Evolutionary conservation across 768 basidiomycete species (phyloP), one percentile per base, ranked within the genome.

Genomic region (Lenzites betulinus): DNA sequence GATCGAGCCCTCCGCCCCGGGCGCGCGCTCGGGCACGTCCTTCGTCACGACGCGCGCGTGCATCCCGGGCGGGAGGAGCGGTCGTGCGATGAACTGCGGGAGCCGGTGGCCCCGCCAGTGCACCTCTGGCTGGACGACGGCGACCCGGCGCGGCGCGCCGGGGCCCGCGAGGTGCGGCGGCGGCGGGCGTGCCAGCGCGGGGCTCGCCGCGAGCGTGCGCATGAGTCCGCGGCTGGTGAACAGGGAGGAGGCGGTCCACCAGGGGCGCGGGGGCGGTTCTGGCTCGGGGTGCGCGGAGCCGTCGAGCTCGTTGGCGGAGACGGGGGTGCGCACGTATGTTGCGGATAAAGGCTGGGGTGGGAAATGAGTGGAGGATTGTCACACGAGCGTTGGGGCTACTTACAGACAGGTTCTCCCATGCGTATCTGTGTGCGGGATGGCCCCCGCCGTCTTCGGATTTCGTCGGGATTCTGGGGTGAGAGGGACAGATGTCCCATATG

Each of bases 401-500:
- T 55, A 67, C 67, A 48, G 61, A 38, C 25, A 70, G 42, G 39
- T 49, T 54, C 25, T 35, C 49, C 63, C 67, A 70, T n/a, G 54
- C 39, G 33, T 43, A 51, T 30, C 48, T 38, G 22, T 53, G 44
- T 38, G 36, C 54, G n/a, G 23, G 5, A 7, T 15, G 43, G 26
- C 23, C 48, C 20, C 49, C 30, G 42, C 35, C 38, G 2, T 13
- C 38, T 33, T 25, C 39, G 30, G 22, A 47, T 20, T 50, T 42
- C 54, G 30, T 18, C 22, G 28, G n/a, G 12, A 30, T 22, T 7
- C 28, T 28, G 2, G 20, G 26, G 2, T 52, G 41, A 44, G 46
- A 18, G 60, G 56, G 66, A 16, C 20, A 58, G 22, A 67, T 60
- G 39, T 71, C 70, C 67, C 65, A 69, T 1, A 71, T 33, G 4